These are phyloP conservation scores for Fagus sylvatica DNA, from an alignment of 306 rosid genomes.

Conservation along the genomic window DNA sequence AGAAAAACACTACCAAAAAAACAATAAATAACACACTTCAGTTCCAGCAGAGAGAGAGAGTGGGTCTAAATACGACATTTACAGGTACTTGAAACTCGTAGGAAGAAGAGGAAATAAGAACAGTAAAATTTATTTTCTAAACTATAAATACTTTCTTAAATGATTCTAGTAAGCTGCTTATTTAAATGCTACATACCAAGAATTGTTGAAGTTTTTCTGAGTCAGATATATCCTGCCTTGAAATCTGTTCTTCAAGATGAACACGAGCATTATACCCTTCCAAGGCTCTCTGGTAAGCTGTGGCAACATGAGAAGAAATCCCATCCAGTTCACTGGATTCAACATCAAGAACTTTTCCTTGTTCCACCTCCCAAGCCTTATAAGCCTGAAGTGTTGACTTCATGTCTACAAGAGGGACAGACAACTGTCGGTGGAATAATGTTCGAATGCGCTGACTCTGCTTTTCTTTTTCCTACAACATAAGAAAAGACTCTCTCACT, in stretches of 20 bases:
- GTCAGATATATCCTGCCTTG: slow-evolving; percentile 54
- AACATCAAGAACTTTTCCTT: slow-evolving; percentile 43
- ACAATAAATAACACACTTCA: not conserved
- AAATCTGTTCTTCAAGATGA: slow-evolving; percentile 65
- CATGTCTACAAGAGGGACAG: slow-evolving; percentile 77
- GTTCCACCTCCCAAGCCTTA: slow-evolving; percentile 84
- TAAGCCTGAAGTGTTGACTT: slow-evolving; percentile 64
- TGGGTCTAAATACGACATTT: not conserved
- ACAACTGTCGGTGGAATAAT: slow-evolving; percentile 85
- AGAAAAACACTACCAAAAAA: too few relatives aligned
- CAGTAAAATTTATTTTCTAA: too few relatives aligned
- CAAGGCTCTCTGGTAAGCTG: slow-evolving; percentile 71
- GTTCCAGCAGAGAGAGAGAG: not conserved
- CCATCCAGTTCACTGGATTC: slow-evolving; percentile 45
- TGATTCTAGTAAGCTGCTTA: not conserved
- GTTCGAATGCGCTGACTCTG: slow-evolving; percentile 66
- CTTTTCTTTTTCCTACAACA: slow-evolving; percentile 69
- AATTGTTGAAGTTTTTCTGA: slow-evolving; percentile 64
- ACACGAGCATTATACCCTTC: slow-evolving; percentile 71
- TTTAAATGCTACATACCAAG: slow-evolving; percentile 43
- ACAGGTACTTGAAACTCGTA: not conserved
- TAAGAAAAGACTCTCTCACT: too few relatives aligned
- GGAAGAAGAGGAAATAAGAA: too few relatives aligned
- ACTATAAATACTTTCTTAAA: not conserved
- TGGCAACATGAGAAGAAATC: slow-evolving; percentile 55